These are phyloP conservation scores for Cladosporium oxysporum DNA, from an alignment of 2,329 filamentous ascomycete genomes.

Conservation along the genomic window DNA sequence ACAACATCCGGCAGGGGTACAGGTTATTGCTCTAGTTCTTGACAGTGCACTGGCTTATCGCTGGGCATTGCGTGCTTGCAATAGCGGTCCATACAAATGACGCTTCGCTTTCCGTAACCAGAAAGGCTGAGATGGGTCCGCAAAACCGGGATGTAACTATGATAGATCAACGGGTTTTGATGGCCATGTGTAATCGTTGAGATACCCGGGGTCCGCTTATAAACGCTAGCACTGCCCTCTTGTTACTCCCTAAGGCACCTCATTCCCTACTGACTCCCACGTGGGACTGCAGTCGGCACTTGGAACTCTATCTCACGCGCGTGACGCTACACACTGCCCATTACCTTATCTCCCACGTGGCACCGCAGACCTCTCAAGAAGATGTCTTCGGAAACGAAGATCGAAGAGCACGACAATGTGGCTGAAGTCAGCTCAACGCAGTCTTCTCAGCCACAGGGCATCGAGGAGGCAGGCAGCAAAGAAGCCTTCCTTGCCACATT, in stretches of 20 bases:
- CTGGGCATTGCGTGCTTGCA: slow-evolving; percentile 5
- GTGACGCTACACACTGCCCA: background rate
- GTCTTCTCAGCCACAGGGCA: slow-evolving; percentile 17
- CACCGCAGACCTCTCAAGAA: background rate
- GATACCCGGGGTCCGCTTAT: background rate
- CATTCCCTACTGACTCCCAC: background rate
- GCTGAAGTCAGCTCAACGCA: background rate
- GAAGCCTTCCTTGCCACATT: slow-evolving; percentile 43
- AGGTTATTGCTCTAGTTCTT: background rate
- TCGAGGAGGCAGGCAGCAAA: slow-evolving; percentile 26
- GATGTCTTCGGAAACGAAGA: background rate
- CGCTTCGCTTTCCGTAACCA: background rate
- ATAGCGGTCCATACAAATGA: background rate
- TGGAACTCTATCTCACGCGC: background rate
- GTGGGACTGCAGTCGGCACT: background rate
- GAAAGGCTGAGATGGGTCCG: background rate
- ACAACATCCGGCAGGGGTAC: background rate
- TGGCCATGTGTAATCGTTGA: background rate
- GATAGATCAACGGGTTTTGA: background rate
- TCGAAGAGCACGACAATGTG: background rate
- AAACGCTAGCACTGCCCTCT: background rate
- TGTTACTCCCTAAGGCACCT: background rate
- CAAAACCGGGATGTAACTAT: background rate
- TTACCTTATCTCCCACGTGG: background rate
- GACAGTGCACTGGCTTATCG: background rate